Evolutionary conservation across 441 rosid species (phyloP).

Genomic region (Cnidoscolus chayamansa): DNA sequence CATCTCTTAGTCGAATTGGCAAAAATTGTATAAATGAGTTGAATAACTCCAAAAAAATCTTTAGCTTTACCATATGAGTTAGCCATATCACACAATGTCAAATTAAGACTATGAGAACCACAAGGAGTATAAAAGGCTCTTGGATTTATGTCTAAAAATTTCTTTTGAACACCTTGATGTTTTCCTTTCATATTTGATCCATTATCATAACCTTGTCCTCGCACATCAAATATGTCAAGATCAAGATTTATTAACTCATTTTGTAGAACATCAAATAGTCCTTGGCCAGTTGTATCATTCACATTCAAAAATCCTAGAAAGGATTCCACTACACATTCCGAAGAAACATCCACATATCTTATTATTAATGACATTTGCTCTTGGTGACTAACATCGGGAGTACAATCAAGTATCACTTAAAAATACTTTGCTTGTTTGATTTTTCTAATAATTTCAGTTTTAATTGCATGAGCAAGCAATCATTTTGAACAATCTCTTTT

Average conservation of each 20-base stretch:
- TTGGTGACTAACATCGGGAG: neutral
- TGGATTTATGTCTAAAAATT: neutral
- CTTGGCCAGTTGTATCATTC: neutral
- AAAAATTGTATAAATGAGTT: no score
- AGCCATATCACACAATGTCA: neutral
- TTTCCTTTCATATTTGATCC: neutral
- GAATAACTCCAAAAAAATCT: neutral
- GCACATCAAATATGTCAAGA: neutral
- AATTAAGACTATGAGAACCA: neutral
- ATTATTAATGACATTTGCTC: neutral
- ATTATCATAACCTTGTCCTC: neutral
- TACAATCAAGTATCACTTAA: neutral
- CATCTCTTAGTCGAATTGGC: neutral
- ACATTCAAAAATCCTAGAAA: neutral
- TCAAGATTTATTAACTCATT: neutral
- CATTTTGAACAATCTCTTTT: no score
- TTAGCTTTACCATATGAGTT: neutral
- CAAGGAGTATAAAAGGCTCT: neutral
- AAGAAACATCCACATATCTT: neutral
- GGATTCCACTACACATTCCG: neutral
- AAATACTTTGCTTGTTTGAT: slow-evolving; percentile 1
- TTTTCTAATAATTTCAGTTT: neutral
- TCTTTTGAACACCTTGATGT: no score
- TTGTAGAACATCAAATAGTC: neutral
- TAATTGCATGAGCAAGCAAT: no score